Base-by-base conservation (phyloP, 2,329 filamentous ascomycete genomes). In the Ophiostoma pallidulum region DNA sequence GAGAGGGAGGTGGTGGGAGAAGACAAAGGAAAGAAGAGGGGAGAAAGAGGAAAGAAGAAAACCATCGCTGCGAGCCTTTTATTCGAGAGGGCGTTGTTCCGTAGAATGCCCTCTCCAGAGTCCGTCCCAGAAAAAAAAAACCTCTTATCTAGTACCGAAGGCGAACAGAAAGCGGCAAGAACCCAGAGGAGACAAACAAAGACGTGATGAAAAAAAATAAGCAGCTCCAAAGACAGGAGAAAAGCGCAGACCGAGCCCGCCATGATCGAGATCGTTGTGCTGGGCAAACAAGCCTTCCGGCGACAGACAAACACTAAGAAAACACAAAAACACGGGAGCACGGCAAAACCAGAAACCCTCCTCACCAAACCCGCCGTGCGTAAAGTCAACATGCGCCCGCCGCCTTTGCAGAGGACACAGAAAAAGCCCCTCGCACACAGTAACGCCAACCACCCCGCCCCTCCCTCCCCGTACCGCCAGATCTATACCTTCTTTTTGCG, bases 401-500 rank as follows among this genome's bases (percentile, higher is more conserved):
- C n/a, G n/a, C n/a, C n/a, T n/a, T n/a, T n/a, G n/a, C n/a, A n/a
- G n/a, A n/a, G n/a, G n/a, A n/a, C n/a, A n/a, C n/a, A n/a, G n/a
- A n/a, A n/a, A n/a, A n/a, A n/a, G n/a, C n/a, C 29, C 37, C 10
- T 9, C 22, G 10, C 9, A 41, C n/a, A 31, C 13, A 31, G n/a
- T n/a, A 35, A 41, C 36, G 19, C 26, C 22, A 24, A 19, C 7
- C 22, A 29, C 32, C 38, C 4, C n/a, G 10, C 19, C 18, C 20
- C 13, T 31, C 26, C 24, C 20, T 22, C 28, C 12, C 14, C 19
- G 4, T 22, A 7, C 9, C 53, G 60, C 57, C 51, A 56, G 36
- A 53, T 56, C 5, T 57, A 54, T 0, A 51, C 62, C 63, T 74
- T 77, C 68, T 73, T 77, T 61, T 71, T 74, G 22, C 70, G 32